Conservation (phyloP, 2,329 filamentous ascomycete species). For the Beauveria caledonica region DNA sequence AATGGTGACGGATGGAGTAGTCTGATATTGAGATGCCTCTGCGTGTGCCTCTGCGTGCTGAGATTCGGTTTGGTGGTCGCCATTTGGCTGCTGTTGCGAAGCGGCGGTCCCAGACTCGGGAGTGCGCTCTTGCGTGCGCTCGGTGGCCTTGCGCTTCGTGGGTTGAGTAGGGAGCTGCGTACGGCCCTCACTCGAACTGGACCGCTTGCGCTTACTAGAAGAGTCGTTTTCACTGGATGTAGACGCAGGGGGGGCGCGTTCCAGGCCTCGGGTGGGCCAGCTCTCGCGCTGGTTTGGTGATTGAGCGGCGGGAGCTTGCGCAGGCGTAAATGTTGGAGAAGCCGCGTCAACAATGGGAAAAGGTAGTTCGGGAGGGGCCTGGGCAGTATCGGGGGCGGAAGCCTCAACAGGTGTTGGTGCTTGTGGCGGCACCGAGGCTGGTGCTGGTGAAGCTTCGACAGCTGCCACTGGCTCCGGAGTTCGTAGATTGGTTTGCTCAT, state of each 20-base stretch:
- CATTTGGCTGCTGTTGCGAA: constrained; percentile 25
- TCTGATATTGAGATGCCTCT: constrained; percentile 34
- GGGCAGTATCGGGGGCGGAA: constrained; percentile 14
- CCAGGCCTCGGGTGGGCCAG: constrained; percentile 33
- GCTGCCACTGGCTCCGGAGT: background rate
- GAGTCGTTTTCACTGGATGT: constrained; percentile 37
- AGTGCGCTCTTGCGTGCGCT: constrained; percentile 21
- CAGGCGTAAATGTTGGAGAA: constrained; percentile 8
- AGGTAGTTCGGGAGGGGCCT: background rate
- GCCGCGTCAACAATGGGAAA: background rate
- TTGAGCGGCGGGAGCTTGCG: constrained; percentile 19
- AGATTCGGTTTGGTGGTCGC: constrained; percentile 37
- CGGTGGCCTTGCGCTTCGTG: constrained; percentile 22
- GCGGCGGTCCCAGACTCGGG: constrained; percentile 34
- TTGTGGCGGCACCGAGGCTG: background rate
- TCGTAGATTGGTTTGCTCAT: background rate
- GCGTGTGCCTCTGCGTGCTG: constrained; percentile 34
- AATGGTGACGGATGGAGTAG: constrained; percentile 17
- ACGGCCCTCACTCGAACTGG: constrained; percentile 48
- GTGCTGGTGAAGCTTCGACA: background rate
- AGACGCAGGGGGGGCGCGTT: constrained; percentile 33
- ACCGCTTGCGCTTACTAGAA: constrained; percentile 61
- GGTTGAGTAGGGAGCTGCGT: constrained; percentile 21
- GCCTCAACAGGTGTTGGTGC: constrained; percentile 14
- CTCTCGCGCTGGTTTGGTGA: constrained; percentile 28